Base-by-base conservation (phyloP, 2,329 filamentous ascomycete genomes). In the Ophiostoma ulmi region DNA sequence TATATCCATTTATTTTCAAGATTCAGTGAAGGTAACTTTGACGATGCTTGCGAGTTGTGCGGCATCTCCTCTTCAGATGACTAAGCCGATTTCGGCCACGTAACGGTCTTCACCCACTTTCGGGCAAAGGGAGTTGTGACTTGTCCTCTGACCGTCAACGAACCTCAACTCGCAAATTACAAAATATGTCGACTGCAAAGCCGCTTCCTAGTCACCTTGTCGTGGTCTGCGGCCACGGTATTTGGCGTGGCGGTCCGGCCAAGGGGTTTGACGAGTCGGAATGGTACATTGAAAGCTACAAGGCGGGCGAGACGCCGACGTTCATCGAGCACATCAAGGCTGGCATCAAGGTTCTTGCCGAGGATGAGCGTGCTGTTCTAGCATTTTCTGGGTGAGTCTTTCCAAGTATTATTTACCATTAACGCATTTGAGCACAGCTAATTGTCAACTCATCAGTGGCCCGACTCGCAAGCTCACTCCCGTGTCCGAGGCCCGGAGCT, bases 141-240 rank as follows among this genome's bases (percentile, higher is more conserved):
- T 48, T 48, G 44, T 48, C 5, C 44, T 58, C 6, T 36, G 3
- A 39, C 5, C 63, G 11, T 26, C 35, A 31, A 48, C 44, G 31
- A 22, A 48, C 10, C 20, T 10, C 52, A 14, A 31, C n/a, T 31
- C 3, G 7, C 36, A 41, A 36, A 65, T 39, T 1, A 26, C 20
- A 22, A 35, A 65, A 22, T 1, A 65, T 65, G 63, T 22, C 58
- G 26, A 26, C 58, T 69, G 0, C 80, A 81, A 38, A 79, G 79
- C 36, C 63, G 13, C 61, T 64, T 4, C 61, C 61, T 5, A 39
- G 41, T 5, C 85, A 91, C 74, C 84, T 96, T 13, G 87, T 96
- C 69, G 81, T 96, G 67, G 90, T 96, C 68, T 95, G 92, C 81
- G 94, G 93, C 78, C 93, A 97, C 80, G 91, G 88, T 38, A 92